Evolutionary conservation across 768 basidiomycete genomes (phyloP).

Genomic region (Psilocybe cubensis): DNA sequence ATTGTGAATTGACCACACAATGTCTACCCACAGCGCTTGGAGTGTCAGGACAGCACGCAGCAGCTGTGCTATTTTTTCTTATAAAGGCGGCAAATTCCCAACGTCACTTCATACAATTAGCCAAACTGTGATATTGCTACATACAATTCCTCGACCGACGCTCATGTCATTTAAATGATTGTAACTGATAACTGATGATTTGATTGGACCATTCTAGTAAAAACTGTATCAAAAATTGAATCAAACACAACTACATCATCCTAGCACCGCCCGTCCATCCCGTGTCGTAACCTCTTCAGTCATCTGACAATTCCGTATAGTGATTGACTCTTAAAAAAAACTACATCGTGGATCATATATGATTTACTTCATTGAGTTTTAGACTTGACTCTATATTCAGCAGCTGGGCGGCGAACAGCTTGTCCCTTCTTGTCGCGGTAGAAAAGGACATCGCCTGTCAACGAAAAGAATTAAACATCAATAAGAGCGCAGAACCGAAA

Average conservation of each 20-base stretch:
- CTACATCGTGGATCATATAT: background rate
- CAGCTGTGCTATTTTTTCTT: too few species aligned
- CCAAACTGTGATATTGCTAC: too few species aligned
- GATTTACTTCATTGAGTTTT: constrained; percentile 22
- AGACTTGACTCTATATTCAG: constrained; percentile 15
- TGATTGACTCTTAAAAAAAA: background rate
- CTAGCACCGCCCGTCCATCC: background rate
- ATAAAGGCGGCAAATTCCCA: too few species aligned
- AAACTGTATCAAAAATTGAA: background rate
- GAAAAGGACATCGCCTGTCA: constrained; percentile 44
- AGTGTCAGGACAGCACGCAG: too few species aligned
- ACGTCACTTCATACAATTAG: too few species aligned
- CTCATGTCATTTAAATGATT: too few species aligned
- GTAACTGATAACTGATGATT: background rate
- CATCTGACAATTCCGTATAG: background rate
- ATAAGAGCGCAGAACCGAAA: background rate
- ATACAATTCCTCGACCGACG: too few species aligned
- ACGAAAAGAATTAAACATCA: background rate
- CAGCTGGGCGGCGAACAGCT: constrained; percentile 37
- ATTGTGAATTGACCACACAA: too few species aligned
- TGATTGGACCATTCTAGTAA: background rate
- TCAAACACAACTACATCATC: background rate
- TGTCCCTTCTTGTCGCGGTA: constrained; percentile 47
- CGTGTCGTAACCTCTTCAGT: background rate
- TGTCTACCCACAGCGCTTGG: too few species aligned